Conservation (phyloP, 352 stramenopile species). For the Pythium pyrilobum region DNA sequence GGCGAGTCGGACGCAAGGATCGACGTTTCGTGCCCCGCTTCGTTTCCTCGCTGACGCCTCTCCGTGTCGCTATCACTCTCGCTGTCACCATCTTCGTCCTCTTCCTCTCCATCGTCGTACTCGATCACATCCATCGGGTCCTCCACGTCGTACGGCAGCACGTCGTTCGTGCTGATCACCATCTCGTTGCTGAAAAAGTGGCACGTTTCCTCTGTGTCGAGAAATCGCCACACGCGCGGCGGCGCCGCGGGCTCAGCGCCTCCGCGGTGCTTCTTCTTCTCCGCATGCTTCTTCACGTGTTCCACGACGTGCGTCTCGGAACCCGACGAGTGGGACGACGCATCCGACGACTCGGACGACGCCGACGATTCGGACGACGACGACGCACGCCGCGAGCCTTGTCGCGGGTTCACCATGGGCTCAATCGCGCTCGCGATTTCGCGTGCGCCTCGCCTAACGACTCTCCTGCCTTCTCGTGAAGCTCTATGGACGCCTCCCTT, state of each 20-base stretch:
- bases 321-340: conserved; percentile 3
- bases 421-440: neutral
- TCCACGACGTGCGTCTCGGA: conserved; percentile 1
- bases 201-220: conserved; percentile 56
- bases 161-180: conserved; percentile 58
- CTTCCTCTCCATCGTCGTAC: conserved; percentile 23
- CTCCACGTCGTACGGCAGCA: conserved; percentile 27
- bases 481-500: no score
- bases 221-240: conserved; percentile 17
- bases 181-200: conserved; percentile 66
- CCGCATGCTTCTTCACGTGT: no score
- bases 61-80: conserved; percentile 6
- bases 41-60: no score
- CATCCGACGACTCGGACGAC: conserved; percentile 7
- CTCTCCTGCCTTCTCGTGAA: no score
- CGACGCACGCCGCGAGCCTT: conserved; percentile 1
- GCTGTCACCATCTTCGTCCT: conserved; percentile 18
- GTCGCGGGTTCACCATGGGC: conserved; percentile 12
- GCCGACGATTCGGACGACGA: conserved; percentile 2
- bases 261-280: neutral
- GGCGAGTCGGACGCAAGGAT: no score
- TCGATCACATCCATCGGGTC: conserved; percentile 29
- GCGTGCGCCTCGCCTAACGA: no score
- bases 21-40: no score
- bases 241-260: neutral